Base-by-base conservation (phyloP, 805 yeast genomes). In the Metschnikowia borealis region DNA sequence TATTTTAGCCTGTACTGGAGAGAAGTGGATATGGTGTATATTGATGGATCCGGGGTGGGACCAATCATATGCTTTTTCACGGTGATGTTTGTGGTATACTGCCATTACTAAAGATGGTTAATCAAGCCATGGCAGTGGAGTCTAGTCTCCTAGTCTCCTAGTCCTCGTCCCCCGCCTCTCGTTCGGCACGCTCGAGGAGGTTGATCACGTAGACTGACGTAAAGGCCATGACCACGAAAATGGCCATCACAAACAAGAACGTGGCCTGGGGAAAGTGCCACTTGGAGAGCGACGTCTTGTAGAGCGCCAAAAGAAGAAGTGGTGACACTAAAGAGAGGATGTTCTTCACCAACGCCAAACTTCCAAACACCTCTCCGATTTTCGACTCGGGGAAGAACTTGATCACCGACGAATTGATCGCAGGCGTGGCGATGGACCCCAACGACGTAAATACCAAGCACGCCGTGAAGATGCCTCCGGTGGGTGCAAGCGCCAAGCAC, bases 281-380 rank as follows among this genome's bases (percentile, higher is more conserved):
- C 5, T 44, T 46, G 10, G 62, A 40, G 34, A 73, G 48, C 3
- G 70, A 57, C 18, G 26, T 31, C 46, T 58, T 58, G 59, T 85
- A 86, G 21, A 83, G 47, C 2, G 69, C 65, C 15, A 84, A 63
- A 32, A 79, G 63, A 0, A 70, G 15, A 5, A 81, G 65, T 0
- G 92, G 89, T 0, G 74, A 66, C 7, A 77, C 49, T 52, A 84
- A 67, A 51, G 70, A 65, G 3, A 78, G 64, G 0, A 78, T 44
- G 54, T 81, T 83, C 60, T 82, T 80, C 15, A 84, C 61, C 45
- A 86, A 62, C 0, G 89, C 80, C 40, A 85, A 63, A 0, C 85
- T 89, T 8, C 92, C 90, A 67, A 85, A 85, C 15, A 84, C 71
- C 63, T 85, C 89, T 15, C 95, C 95, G 4, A 81, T 74, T 53